Evolutionary conservation across 441 rosid species (phyloP).

Genomic region (Syzygium malaccense): DNA sequence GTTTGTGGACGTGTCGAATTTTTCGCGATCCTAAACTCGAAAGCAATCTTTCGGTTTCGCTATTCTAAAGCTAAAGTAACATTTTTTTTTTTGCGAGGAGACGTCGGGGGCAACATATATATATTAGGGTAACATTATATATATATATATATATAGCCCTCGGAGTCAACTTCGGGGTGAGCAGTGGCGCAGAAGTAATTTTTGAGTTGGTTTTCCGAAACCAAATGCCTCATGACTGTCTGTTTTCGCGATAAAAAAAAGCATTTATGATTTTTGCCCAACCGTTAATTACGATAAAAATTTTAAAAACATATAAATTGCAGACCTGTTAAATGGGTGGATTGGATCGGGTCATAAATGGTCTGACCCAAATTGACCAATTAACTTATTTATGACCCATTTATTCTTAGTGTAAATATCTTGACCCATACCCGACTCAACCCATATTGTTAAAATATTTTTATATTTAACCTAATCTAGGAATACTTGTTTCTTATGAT

Average conservation of each 20-base stretch:
- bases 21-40: not conserved
- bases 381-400: too few relatives aligned
- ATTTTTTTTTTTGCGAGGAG: not conserved
- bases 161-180: not conserved
- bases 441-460: too few relatives aligned
- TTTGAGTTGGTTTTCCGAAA: not conserved
- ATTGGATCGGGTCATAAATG: too few relatives aligned
- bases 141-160: not conserved
- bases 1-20: not conserved
- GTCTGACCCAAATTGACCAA: too few relatives aligned
- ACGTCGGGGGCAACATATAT: not conserved
- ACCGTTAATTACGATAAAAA: not conserved
- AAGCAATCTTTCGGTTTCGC: not conserved
- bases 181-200: not conserved
- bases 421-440: too few relatives aligned
- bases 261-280: not conserved
- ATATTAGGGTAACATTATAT: too few relatives aligned
- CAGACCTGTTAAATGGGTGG: too few relatives aligned
- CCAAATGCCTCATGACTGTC: not conserved
- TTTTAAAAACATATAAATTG: rapidly evolving
- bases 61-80: not conserved
- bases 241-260: not conserved
- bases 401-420: too few relatives aligned
- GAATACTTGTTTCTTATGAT: too few relatives aligned
- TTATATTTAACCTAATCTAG: too few relatives aligned